Conservation (phyloP, 2,329 filamentous ascomycete species). For the Aspergillus fischeri region DNA sequence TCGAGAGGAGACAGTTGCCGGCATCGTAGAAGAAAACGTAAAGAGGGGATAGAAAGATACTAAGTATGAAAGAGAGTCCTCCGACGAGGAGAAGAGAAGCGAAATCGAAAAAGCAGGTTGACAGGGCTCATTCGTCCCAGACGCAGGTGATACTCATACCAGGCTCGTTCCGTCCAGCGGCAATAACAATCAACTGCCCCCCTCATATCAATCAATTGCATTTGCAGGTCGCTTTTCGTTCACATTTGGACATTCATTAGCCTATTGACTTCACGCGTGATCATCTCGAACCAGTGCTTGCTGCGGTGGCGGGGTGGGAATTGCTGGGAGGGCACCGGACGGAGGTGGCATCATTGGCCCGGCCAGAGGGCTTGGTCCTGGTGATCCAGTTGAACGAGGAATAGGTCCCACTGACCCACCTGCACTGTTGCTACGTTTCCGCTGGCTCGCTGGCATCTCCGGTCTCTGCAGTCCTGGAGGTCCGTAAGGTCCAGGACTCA, state of each 20-base stretch:
- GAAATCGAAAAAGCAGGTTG: slow-evolving; percentile 2
- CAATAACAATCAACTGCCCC: slow-evolving; percentile 4
- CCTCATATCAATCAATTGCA: slow-evolving; percentile 4
- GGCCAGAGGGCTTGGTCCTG: slow-evolving; percentile 27
- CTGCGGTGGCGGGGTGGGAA: slow-evolving; percentile 37
- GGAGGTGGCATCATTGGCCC: slow-evolving; percentile 22
- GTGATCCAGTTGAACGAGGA: slow-evolving; percentile 13
- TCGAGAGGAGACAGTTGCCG: not conserved
- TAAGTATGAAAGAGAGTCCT: not conserved
- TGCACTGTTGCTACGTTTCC: slow-evolving; percentile 44
- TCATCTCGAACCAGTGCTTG: slow-evolving; percentile 50
- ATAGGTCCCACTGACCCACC: slow-evolving; percentile 26
- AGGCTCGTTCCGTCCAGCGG: slow-evolving; percentile 11
- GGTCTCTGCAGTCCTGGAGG: slow-evolving; percentile 39
- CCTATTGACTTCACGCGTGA: slow-evolving; percentile 15
- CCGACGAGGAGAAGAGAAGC: not conserved
- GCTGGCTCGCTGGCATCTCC: slow-evolving; percentile 34
- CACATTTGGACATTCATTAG: slow-evolving; percentile 1
- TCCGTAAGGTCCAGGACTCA: slow-evolving; percentile 45
- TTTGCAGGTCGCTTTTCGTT: not conserved
- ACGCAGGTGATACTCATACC: slow-evolving; percentile 11
- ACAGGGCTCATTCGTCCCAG: slow-evolving; percentile 18
- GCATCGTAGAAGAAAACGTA: slow-evolving; percentile 1
- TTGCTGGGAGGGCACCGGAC: slow-evolving; percentile 39
- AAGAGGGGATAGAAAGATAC: not conserved